These are phyloP conservation scores for Heterobasidion parviporum DNA, from an alignment of 1,284 basidiomycete species.

Conservation along the genomic window DNA sequence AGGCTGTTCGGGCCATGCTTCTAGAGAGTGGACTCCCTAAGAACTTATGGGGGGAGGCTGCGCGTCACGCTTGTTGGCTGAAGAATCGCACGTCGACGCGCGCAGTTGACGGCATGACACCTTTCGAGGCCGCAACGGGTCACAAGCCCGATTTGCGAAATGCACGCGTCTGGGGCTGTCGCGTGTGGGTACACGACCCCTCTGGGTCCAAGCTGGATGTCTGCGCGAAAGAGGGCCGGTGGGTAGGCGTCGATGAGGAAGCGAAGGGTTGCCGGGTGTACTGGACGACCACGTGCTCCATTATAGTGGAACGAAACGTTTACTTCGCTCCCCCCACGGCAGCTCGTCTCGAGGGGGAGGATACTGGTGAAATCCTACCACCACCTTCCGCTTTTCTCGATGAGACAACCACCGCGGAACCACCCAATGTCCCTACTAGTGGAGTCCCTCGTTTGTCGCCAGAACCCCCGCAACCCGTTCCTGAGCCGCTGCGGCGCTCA, in stretches of 20 bases:
- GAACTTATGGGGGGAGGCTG: background rate
- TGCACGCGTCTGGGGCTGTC: constrained; percentile 7
- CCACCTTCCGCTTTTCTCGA: too few relatives aligned
- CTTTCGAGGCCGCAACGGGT: background rate
- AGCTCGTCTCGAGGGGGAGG: too few relatives aligned
- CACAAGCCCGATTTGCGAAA: background rate
- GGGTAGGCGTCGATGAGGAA: constrained; percentile 17
- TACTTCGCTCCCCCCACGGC: too few relatives aligned
- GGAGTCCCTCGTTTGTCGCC: too few relatives aligned
- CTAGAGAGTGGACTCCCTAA: constrained; percentile 17
- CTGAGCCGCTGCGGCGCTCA: too few relatives aligned
- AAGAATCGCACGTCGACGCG: constrained; percentile 22
- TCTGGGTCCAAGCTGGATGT: constrained; percentile 20
- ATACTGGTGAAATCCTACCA: too few relatives aligned
- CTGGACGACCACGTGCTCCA: too few relatives aligned
- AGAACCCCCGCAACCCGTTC: too few relatives aligned
- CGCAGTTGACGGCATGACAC: constrained; percentile 10
- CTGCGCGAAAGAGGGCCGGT: constrained; percentile 17
- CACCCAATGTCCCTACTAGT: too few relatives aligned
- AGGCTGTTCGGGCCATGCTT: background rate
- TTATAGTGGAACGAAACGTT: too few relatives aligned
- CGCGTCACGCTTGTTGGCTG: constrained; percentile 18
- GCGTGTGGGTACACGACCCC: constrained; percentile 6
- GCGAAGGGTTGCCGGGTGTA: too few relatives aligned
- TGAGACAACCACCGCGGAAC: too few relatives aligned